Evolutionary conservation across 345 rosid species (phyloP), one percentile per base, ranked within the genome.

Genomic region (Carallia brachiata): DNA sequence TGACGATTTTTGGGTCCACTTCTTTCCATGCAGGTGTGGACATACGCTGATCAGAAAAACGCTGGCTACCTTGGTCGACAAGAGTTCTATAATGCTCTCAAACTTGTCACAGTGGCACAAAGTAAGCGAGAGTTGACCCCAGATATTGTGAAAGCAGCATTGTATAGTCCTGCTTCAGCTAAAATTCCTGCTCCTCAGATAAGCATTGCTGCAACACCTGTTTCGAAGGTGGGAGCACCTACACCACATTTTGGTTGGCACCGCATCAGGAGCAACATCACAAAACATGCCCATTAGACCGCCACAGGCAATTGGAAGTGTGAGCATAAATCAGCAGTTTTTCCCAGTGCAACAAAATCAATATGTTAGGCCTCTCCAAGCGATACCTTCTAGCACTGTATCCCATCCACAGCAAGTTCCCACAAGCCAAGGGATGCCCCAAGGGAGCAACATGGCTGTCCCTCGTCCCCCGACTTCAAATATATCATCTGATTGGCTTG

Each of bases 41-140:
- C 79, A 58, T 75, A 71, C 74, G 98, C 99, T 44, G 92, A 95
- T 82, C 87, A 91, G 74, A 90, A 87, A 58, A 85, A 85, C 60
- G 89, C 86, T 54, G 98, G 98, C 63, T 90, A 70, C 80, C 97
- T 95, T 70, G 88, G 90, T 77, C 90, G 94, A 73, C 84, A 91
- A 52, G 99, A 95, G 75, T 95, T 95, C 83, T 90, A 86, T 71
- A 92, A 90, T 83, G 92, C 96, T 72, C 90, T 95, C 71, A 95
- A 85, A 81, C 87, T 95, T 73, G 92, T 90, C n/a, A 92, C 98
- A 10, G 98, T 92, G 70, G 98, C 99, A 37, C 99, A 95, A 76
- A 89, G 91, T 69, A 88, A 85, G 80, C 87, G 92, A 61, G 97
- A 95, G 50, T 73, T 95, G 80, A 92, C 98, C 65, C 94, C 93